Evolutionary conservation across 1,284 basidiomycete species (phyloP).

Genomic region (Ustilago loliicola): DNA sequence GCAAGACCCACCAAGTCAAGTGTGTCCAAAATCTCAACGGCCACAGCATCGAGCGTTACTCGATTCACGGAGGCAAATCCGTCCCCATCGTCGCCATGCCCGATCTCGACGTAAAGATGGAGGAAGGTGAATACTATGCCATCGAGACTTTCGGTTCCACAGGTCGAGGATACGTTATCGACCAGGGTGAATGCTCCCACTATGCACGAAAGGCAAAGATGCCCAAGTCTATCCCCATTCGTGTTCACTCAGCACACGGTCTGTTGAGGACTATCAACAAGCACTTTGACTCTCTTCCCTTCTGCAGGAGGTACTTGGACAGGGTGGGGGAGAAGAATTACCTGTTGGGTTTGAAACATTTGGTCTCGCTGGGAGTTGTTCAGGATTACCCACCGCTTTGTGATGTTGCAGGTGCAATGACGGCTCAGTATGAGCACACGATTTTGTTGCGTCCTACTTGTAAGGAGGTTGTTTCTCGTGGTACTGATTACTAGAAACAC

Average conservation of each 20-base stretch:
- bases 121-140: slow-evolving; percentile 98
- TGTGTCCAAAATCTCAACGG: slow-evolving; percentile 69
- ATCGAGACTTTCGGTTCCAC: slow-evolving; percentile 99
- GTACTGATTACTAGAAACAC: slow-evolving; percentile 89
- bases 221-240: slow-evolving; percentile 76
- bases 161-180: slow-evolving; percentile 91
- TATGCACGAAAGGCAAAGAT: slow-evolving; percentile 79
- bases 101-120: slow-evolving; percentile 93
- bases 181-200: slow-evolving; percentile 90
- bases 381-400: slow-evolving; percentile 94
- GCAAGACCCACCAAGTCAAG: slow-evolving; percentile 79
- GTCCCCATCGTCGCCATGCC: slow-evolving; percentile 85
- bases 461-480: slow-evolving; percentile 89
- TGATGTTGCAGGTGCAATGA: slow-evolving; percentile 74
- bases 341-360: slow-evolving; percentile 85
- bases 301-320: slow-evolving; percentile 91
- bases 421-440: slow-evolving; percentile 69
- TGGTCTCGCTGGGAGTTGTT: slow-evolving; percentile 89
- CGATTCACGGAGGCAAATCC: slow-evolving; percentile 77
- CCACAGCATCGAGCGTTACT: slow-evolving; percentile 68
- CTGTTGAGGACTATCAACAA: slow-evolving; percentile 89
- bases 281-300: slow-evolving; percentile 95
- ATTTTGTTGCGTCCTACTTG: slow-evolving; percentile 67
- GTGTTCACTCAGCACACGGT: slow-evolving; percentile 81
- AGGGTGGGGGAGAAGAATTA: slow-evolving; percentile 91